phyloP scores from a whole-genome alignment of 805 yeast genomes.

The Barnettozyma populi region DNA sequence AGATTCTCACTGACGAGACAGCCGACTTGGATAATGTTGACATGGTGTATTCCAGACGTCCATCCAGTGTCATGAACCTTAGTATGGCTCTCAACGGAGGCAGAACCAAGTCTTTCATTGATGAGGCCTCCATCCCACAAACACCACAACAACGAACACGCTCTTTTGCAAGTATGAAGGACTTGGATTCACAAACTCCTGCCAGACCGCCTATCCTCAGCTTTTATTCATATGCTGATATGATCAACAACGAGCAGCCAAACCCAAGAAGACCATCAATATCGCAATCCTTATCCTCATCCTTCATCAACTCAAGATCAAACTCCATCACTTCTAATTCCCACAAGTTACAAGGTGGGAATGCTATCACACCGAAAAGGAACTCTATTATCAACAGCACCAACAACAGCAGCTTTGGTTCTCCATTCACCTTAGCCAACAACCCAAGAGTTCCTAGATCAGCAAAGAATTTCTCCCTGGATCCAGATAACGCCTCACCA shows the following conservation, averaged over 20 bases:
- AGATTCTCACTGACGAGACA: conserved; percentile 49
- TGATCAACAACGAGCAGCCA: conserved; percentile 57
- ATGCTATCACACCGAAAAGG: conserved; percentile 23
- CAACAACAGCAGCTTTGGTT: conserved; percentile 25
- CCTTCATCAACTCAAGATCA: conserved; percentile 23
- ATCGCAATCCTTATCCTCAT: conserved; percentile 35
- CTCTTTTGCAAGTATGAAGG: conserved; percentile 22
- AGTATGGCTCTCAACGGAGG: conserved; percentile 22
- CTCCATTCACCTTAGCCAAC: conserved; percentile 27
- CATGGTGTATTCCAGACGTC: conserved; percentile 59
- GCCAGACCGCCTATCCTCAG: conserved; percentile 27
- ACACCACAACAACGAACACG: conserved; percentile 19
- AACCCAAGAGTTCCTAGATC: conserved; percentile 13
- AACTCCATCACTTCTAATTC: conserved; percentile 15
- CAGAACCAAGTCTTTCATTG: conserved; percentile 28
- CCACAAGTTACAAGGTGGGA: conserved; percentile 12
- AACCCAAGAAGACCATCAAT: conserved; percentile 56
- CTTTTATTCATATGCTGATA: conserved; percentile 77
- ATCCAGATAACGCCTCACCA: conserved; percentile 20
- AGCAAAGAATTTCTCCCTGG: conserved; percentile 17
- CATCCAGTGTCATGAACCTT: conserved; percentile 45
- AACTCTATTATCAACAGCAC: conserved; percentile 9
- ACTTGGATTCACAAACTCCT: conserved; percentile 16
- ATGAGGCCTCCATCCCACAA: conserved; percentile 12
- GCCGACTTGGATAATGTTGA: conserved; percentile 66